A percentile compares a stretch with the other conserved stretches of the same genome.
Conservation (phyloP, 257 asterid genomes). For the Penstemon barbatus region DNA sequence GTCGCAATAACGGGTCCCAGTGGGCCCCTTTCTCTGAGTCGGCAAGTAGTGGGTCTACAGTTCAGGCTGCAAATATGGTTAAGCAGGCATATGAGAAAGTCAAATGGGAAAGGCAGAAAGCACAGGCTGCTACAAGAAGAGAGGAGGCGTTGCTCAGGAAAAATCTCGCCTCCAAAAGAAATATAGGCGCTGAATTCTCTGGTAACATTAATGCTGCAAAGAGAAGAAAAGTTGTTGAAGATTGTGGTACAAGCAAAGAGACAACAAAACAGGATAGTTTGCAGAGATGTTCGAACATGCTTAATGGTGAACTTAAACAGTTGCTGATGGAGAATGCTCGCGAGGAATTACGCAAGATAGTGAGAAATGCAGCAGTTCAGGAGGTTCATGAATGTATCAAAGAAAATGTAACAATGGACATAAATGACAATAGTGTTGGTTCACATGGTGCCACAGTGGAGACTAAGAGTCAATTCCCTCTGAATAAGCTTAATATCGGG, state of each 20-base stretch:
- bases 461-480: slow-evolving; percentile 28
- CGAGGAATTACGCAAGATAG: slow-evolving; percentile 37
- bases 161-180: slow-evolving; percentile 47
- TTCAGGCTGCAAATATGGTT: slow-evolving; percentile 72
- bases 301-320: slow-evolving; percentile 34
- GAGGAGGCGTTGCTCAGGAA: slow-evolving; percentile 52
- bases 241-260: slow-evolving; percentile 32
- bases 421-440: slow-evolving; percentile 3
- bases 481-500: slow-evolving; percentile 13
- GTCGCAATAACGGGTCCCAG: slow-evolving; percentile 32
- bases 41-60: slow-evolving; percentile 50
- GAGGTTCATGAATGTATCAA: slow-evolving; percentile 22
- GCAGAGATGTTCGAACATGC: slow-evolving; percentile 29
- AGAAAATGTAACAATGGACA: slow-evolving; percentile 30
- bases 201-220: slow-evolving; percentile 44
- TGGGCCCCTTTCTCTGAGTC: slow-evolving; percentile 74
- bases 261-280: slow-evolving; percentile 25
- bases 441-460: slow-evolving; percentile 24
- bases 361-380: slow-evolving; percentile 28
- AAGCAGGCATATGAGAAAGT: slow-evolving; percentile 76
- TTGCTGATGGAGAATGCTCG: slow-evolving; percentile 62
- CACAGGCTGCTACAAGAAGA: slow-evolving; percentile 60
- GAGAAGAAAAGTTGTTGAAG: slow-evolving; percentile 57
- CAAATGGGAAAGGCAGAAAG: slow-evolving; percentile 67
- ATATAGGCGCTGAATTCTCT: slow-evolving; percentile 34